A percentile compares a stretch with the other conserved stretches of the same genome.
phyloP scores from a whole-genome alignment of 352 stramenopile genomes.

The Globisporangium uncinulatum region DNA sequence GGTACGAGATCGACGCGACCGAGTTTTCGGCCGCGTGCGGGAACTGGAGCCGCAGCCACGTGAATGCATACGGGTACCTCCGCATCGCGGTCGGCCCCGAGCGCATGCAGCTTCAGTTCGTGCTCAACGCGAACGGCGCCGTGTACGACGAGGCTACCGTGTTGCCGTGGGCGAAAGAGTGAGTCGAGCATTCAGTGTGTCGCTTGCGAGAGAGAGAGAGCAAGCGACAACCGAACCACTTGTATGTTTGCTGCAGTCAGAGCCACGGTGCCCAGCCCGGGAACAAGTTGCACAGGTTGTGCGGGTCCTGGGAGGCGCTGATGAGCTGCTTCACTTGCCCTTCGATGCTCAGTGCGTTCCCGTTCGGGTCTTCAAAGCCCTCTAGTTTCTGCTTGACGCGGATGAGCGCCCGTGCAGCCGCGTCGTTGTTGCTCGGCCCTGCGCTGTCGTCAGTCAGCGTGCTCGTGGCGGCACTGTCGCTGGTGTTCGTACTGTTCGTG shows the following conservation, averaged over 20 bases:
- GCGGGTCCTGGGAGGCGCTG: conserved; percentile 91
- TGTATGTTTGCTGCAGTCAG: conserved; percentile 18
- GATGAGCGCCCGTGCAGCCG: conserved; percentile 90
- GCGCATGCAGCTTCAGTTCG: conserved; percentile 51
- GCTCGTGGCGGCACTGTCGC: not conserved
- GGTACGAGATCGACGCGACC: conserved; percentile 39
- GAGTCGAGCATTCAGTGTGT: not conserved
- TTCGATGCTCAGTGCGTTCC: conserved; percentile 95
- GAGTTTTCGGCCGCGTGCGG: conserved; percentile 56
- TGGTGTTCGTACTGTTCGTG: conserved; percentile 9
- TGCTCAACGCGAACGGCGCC: conserved; percentile 62
- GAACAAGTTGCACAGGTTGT: conserved; percentile 96
- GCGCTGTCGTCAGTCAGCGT: not conserved
- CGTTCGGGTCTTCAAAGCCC: conserved; percentile 96
- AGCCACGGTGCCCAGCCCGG: conserved; percentile 96
- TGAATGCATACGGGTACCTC: conserved; percentile 66
- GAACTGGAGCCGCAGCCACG: conserved; percentile 59
- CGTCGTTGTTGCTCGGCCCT: conserved; percentile 55
- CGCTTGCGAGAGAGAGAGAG: too few species aligned
- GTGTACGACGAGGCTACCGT: conserved; percentile 57
- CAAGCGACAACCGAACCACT: too few species aligned
- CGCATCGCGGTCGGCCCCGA: conserved; percentile 33
- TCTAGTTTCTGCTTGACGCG: conserved; percentile 98
- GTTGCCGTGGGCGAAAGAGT: conserved; percentile 16
- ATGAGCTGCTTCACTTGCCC: conserved; percentile 98